phyloP scores from a whole-genome alignment of 169 alveolate species.

The Plasmodium gaboni region DNA sequence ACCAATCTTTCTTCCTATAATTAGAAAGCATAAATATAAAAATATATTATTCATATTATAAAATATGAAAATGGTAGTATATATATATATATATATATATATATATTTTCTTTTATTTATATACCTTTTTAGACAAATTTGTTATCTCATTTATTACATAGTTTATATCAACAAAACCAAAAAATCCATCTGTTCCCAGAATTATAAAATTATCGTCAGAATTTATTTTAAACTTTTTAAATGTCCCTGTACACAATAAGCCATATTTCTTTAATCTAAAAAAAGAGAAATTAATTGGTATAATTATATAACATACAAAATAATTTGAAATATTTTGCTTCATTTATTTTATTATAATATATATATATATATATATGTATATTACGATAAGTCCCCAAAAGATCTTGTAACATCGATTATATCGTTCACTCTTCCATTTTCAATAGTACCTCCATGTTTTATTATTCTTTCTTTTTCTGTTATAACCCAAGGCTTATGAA shows the following conservation, averaged over 20 bases:
- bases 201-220: slow-evolving; percentile 93
- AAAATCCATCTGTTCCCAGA: slow-evolving; percentile 98
- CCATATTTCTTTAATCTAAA: slow-evolving; percentile 87
- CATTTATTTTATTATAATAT: not conserved
- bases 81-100: not conserved
- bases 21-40: not conserved
- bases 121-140: slow-evolving; percentile 64
- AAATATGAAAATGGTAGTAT: not conserved
- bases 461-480: slow-evolving; percentile 94
- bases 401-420: slow-evolving; percentile 96
- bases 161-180: slow-evolving; percentile 87
- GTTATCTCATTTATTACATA: slow-evolving; percentile 58
- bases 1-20: slow-evolving; percentile 81
- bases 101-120: not conserved
- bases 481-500: slow-evolving; percentile 96
- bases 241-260: slow-evolving; percentile 85
- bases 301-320: not conserved
- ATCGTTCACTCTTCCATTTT: slow-evolving; percentile 97
- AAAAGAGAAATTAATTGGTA: not conserved
- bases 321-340: not conserved
- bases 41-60: not conserved
- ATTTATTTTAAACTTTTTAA: slow-evolving; percentile 80
- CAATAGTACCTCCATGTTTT: slow-evolving; percentile 96
- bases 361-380: slow-evolving; percentile 29
- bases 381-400: slow-evolving; percentile 96